A percentile compares a stretch with the other conserved stretches of the same genome.
Conservation (phyloP, 345 rosid species). For the Moricandia arvensis region DNA sequence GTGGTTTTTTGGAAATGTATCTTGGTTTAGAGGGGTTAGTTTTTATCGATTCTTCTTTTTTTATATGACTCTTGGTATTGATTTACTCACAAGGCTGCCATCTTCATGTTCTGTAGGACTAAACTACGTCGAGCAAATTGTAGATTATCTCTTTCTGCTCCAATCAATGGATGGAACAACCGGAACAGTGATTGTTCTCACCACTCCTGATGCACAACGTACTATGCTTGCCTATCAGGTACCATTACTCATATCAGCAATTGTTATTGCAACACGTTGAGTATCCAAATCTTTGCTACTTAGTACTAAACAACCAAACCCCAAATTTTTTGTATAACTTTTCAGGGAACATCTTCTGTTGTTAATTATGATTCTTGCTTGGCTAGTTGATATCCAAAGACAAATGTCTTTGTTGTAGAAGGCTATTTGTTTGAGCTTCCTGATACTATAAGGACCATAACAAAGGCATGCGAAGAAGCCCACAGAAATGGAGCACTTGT, state of each 20-base stretch:
- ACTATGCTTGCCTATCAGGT: conserved; percentile 98
- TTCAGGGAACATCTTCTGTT: conserved; percentile 85
- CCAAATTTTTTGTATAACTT: conserved; percentile 1
- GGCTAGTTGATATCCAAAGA: conserved; percentile 73
- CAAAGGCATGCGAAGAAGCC: conserved; percentile 87
- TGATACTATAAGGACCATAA: conserved; percentile 75
- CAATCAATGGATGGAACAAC: conserved; percentile 87
- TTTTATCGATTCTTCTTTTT: background rate
- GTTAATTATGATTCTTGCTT: conserved; percentile 71
- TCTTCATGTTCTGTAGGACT: conserved; percentile 45
- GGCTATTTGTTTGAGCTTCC: conserved; percentile 95
- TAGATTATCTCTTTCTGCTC: conserved; percentile 77
- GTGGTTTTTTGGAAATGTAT: background rate
- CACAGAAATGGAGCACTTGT: conserved; percentile 69
- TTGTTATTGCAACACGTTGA: background rate
- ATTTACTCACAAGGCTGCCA: conserved; percentile 9
- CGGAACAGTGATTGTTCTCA: conserved; percentile 94
- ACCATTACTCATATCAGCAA: background rate
- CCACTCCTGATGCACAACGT: conserved; percentile 95
- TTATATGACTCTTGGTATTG: conserved; percentile 5
- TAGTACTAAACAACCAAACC: background rate
- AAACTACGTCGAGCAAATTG: conserved; percentile 77
- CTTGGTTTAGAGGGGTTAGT: background rate
- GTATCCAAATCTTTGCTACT: background rate
- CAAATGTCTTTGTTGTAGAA: conserved; percentile 78